Percentiles rank a stretch among this genome's conserved stretches.
Evolutionary conservation across 306 rosid species (phyloP).

Genomic region (Sicyos edulis): DNA sequence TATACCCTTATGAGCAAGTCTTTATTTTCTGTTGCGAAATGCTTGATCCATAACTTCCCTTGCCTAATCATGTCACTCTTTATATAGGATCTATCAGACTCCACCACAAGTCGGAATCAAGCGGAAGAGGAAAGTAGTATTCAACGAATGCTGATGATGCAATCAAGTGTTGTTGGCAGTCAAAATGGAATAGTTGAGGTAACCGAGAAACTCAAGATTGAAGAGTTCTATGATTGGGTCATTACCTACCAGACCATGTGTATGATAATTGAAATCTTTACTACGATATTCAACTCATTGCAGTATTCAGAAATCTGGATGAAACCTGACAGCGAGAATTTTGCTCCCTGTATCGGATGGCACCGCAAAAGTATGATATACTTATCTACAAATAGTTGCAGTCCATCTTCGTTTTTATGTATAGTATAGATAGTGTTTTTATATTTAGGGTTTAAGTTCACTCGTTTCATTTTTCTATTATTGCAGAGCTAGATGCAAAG

Average conservation of each 20-base stretch:
- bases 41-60: slow-evolving; percentile 2
- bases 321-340: slow-evolving; percentile 58
- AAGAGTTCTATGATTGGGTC: background rate
- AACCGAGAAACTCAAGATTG: slow-evolving; percentile 28
- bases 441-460: slow-evolving; percentile 19
- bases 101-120: slow-evolving; percentile 33
- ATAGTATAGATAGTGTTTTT: background rate
- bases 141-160: slow-evolving; percentile 61
- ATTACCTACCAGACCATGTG: background rate
- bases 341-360: slow-evolving; percentile 62
- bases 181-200: slow-evolving; percentile 45
- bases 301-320: slow-evolving; percentile 69
- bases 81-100: slow-evolving; percentile 49
- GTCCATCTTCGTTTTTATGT: slow-evolving; percentile 1
- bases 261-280: slow-evolving; percentile 5
- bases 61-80: slow-evolving; percentile 18
- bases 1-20: background rate
- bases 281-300: slow-evolving; percentile 33
- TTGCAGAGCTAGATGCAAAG: slow-evolving; percentile 56
- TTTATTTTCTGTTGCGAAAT: background rate
- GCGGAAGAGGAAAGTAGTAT: slow-evolving; percentile 46
- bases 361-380: slow-evolving; percentile 54
- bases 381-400: slow-evolving; percentile 7
- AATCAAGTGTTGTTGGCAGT: slow-evolving; percentile 36
- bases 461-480: slow-evolving; percentile 17